Evolutionary conservation across 2,329 filamentous ascomycete genomes (phyloP), one percentile per base, ranked within the genome.

Genomic region (Lasiodiplodia sp.): DNA sequence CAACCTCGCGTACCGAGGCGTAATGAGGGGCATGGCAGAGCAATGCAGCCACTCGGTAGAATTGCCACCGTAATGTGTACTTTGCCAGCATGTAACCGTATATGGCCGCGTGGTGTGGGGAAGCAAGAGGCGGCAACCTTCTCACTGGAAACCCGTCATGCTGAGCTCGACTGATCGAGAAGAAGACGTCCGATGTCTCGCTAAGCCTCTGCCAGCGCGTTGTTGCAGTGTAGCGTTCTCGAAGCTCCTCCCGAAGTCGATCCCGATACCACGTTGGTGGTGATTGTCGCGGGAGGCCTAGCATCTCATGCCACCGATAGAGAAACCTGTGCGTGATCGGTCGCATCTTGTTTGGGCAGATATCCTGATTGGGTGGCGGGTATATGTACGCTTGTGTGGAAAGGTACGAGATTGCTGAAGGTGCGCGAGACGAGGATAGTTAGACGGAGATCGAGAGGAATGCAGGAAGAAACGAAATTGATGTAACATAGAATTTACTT

Each of bases 21-120:
- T 70, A 68, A 8, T 73, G 37, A 12, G 73, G 67, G 16, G 69
- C 72, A 7, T 74, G 60, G 67, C 79, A 81, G 1, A 81, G 66
- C 4, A 69, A 69, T 6, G 81, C 80, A 10, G 77, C 77, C 1
- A 72, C 71, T 38, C 76, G 78, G 69, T 82, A 84, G 69, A 84
- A 83, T 12, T 68, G 66, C 79, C 80, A 84, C 21, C 82, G 76
- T 8, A 76, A 78, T 0, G 80, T 82, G 69, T 78, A 83, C 71
- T 84, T 84, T n/a, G 73, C 74, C 2, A 84, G 7, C 77, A 84
- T 81, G 71, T 84, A 84, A 1, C 69, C 71, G 68, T 82, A 82
- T 1, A 81, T 73, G 55, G 38, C 12, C 38, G 38, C 38, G 12
- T 40, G 12, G 38, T 14, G 38, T 12, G 44, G 70, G 21, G 67